Evolutionary conservation across 225 moss, liverwort and hornwort species (phyloP), one percentile per base, ranked within the genome.

Genomic region (Anthoceros angustus): DNA sequence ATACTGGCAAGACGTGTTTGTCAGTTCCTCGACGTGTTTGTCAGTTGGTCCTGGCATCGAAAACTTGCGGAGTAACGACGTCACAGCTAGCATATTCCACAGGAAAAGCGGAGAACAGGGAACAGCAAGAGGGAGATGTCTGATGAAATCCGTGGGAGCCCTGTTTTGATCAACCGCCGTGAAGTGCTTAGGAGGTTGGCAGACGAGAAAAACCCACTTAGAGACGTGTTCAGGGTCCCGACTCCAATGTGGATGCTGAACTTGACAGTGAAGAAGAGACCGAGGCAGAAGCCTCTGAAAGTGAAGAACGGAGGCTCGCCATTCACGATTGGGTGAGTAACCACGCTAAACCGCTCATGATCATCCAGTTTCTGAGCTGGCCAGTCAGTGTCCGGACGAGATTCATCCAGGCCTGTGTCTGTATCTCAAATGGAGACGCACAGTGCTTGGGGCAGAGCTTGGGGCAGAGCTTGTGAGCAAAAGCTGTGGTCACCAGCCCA

Each of bases 181-280:
- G 63, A 83, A 76, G 68, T 92, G 85, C 72, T 73, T 92, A 50
- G 88, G 62, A 78, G 77, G 64, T 68, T 70, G 66, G 84, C 88
- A 41, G 68, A 74, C 39, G 72, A 73, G 60, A 84, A 63, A 69
- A 68, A 78, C 38, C 79, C 79, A 69, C 65, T 86, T 20, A 65
- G 77, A 60, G 86, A 80, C 43, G 69, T 92, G 62, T 69, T 92
- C 65, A 79, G 77, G 73, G n/a, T n/a, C n/a, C n/a, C n/a, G 80
- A 25, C 79, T 86, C 65, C 73, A n/a, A 62, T 61, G 61, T 76
- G 60, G 83, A 82, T 68, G 78, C 71, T 39, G 55, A 78, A 46
- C 66, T 68, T 42, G 18, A 20, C 15, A 5, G 21, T 16, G 20
- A 68, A 18, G 63, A 70, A 68, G 72, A 70, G 67, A 72, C 68